Evolutionary conservation across 1,284 basidiomycete genomes (phyloP), one percentile per base, ranked within the genome.

Genomic region (Cronartium quercuum): DNA sequence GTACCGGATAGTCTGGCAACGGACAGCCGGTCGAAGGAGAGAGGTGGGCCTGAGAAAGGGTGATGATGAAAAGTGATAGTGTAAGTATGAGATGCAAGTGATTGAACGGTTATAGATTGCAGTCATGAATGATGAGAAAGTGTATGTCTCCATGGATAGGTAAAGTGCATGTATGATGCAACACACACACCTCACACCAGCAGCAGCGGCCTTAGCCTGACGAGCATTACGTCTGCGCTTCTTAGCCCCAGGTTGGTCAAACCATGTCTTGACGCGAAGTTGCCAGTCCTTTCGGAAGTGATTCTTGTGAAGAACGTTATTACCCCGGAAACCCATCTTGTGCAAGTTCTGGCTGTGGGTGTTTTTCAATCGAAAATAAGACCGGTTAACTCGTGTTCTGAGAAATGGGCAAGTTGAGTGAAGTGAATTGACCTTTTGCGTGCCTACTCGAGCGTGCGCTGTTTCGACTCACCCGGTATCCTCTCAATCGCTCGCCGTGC

Each of bases 221-320:
- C 96, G 92, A 68, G 94, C 93, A 77, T 87, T 89, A 83, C 96
- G 91, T 83, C 96, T 88, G 83, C 92, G 90, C 84, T 95, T 91
- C 86, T 98, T 98, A 84, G 91, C 91, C 76, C 94, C 96, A 78
- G 95, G 93, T 85, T 98, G 96, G 87, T 98, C 92, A 84, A 98
- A 98, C 95, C 94, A 94, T 82, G 91, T 95, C 84, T 90, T 90
- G 82, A 96, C 92, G 80, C 89, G 89, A 82, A 89, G 78, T 81
- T 84, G 83, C 93, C 93, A 96, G 84, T 96, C 93, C 90, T 98
- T 98, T 86, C 89, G 92, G 89, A 97, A 97, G 84, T 97, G 94
- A 86, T 94, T 94, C 82, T 85, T 87, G 85, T 88, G 92, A 83
- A 94, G 91, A 85, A 91, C 91, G 80, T 82, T 82, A 79, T 80